Conservation (phyloP, 2,329 filamentous ascomycete genomes). For the Cercospora nicotianae region DNA sequence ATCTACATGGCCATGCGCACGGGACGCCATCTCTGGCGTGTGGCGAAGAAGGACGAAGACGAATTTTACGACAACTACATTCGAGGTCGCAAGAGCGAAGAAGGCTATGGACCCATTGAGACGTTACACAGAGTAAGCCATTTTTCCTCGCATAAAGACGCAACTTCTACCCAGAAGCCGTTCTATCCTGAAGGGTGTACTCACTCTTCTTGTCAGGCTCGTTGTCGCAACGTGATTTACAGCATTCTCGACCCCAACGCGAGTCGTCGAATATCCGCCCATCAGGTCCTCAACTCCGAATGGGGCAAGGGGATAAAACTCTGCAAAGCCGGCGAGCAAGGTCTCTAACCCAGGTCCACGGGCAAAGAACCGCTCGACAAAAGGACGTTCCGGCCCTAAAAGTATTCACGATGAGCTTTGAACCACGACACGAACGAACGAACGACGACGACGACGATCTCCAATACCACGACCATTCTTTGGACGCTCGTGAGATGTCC, state of each 20-base stretch:
- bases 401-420: conserved; percentile 1
- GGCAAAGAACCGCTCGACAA: conserved; percentile 22
- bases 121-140: conserved; percentile 83
- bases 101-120: conserved; percentile 95
- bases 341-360: conserved; percentile 60
- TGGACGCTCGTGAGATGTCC: background rate
- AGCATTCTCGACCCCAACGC: conserved; percentile 96
- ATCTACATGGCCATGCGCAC: conserved; percentile 99
- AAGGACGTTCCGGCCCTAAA: conserved; percentile 21
- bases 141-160: conserved; percentile 1
- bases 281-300: conserved; percentile 95
- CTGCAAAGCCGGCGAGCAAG: conserved; percentile 95
- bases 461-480: background rate
- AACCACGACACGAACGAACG: conserved; percentile 3
- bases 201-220: conserved; percentile 61
- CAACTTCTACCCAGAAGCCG: background rate
- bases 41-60: conserved; percentile 96
- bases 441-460: background rate
- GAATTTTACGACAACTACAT: conserved; percentile 96
- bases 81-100: conserved; percentile 87
- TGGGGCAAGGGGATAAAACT: conserved; percentile 98
- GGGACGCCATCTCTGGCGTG: conserved; percentile 89
- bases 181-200: conserved; percentile 4
- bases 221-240: conserved; percentile 98
- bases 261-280: conserved; percentile 85